Evolutionary conservation across 1,284 basidiomycete species (phyloP).

Genomic region (Apiotrichum akiyoshidainum): DNA sequence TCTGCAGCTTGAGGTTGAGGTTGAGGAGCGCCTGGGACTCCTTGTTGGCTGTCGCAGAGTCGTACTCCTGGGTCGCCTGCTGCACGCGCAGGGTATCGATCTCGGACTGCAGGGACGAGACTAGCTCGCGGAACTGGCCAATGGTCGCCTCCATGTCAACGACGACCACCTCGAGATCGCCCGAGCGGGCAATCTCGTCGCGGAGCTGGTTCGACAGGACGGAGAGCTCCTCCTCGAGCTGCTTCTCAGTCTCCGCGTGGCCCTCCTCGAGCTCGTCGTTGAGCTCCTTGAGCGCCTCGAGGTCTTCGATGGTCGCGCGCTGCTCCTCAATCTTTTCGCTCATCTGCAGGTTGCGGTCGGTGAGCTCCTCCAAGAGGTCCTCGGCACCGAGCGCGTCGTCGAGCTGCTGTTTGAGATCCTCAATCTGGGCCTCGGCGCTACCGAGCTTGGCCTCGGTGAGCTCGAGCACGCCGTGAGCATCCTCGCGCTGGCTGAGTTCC

Average conservation of each 20-base stretch:
- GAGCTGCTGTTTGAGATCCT: constrained; percentile 89
- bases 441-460: constrained; percentile 71
- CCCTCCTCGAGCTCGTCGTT: constrained; percentile 97
- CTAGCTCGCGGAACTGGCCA: constrained; percentile 83
- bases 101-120: constrained; percentile 80
- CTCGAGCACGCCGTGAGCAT: constrained; percentile 63
- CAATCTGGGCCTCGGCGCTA: constrained; percentile 83
- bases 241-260: constrained; percentile 89
- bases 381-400: constrained; percentile 94
- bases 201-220: constrained; percentile 56
- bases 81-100: constrained; percentile 74
- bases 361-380: constrained; percentile 92
- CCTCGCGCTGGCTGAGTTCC: constrained; percentile 60
- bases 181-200: constrained; percentile 64
- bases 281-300: constrained; percentile 91
- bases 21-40: constrained; percentile 81
- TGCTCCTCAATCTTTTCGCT: constrained; percentile 95
- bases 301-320: constrained; percentile 88
- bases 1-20: constrained; percentile 86
- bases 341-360: constrained; percentile 86
- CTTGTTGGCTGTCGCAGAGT: constrained; percentile 69
- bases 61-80: constrained; percentile 75
- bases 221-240: constrained; percentile 86
- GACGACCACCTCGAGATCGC: constrained; percentile 69
- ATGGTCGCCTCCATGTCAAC: constrained; percentile 84